Conservation (phyloP, 768 basidiomycete species). For the Trametes punicea region DNA sequence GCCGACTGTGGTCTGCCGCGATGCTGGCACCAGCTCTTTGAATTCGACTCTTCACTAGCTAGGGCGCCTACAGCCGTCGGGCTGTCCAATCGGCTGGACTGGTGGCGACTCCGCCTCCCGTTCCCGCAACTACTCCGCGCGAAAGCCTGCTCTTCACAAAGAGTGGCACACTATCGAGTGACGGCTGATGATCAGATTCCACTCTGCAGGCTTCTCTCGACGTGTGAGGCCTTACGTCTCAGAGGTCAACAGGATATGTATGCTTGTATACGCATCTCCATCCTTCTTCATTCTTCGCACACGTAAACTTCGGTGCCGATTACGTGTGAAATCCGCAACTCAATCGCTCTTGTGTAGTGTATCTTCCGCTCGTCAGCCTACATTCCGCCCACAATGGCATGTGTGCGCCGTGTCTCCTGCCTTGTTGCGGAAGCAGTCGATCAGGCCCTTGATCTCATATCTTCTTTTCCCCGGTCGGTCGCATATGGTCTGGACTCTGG, state of each 20-base stretch:
- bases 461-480: neutral
- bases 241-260: neutral
- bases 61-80: neutral
- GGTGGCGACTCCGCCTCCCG: neutral
- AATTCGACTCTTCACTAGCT: neutral
- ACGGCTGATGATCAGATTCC: neutral
- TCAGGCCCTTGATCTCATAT: conserved; percentile 15
- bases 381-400: conserved; percentile 2
- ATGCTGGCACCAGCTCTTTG: neutral
- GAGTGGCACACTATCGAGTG: too few relatives aligned
- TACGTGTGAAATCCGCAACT: conserved; percentile 1
- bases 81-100: neutral
- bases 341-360: neutral
- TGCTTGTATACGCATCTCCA: conserved; percentile 1
- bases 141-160: neutral
- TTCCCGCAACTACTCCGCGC: neutral
- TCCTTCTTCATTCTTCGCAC: neutral
- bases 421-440: conserved; percentile 2
- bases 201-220: neutral
- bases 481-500: conserved; percentile 4
- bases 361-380: neutral
- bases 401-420: neutral
- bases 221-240: neutral
- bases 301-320: neutral
- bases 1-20: neutral